Evolutionary conservation across 2,329 filamentous ascomycete genomes (phyloP).

Genomic region (Tolypocladium tropicale): DNA sequence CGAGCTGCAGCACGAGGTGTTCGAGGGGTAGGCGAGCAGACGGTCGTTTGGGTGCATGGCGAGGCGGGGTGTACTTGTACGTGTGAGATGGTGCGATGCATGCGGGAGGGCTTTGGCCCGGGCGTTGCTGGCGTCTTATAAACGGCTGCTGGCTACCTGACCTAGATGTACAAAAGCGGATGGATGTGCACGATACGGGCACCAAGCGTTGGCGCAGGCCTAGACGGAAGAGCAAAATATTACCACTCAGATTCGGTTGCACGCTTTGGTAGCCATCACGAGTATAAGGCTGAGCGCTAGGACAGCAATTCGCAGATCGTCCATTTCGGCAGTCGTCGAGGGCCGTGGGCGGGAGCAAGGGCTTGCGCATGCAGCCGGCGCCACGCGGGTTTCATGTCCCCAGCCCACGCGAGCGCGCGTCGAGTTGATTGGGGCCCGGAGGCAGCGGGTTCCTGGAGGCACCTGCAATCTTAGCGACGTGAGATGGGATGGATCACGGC

Average conservation of each 20-base stretch:
- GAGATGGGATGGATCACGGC: background rate
- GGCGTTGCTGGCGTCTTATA: background rate
- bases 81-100: background rate
- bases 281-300: background rate
- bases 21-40: conserved; percentile 56
- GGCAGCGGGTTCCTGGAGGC: background rate
- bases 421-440: background rate
- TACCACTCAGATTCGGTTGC: background rate
- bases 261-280: no score
- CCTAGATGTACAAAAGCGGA: no score
- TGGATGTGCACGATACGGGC: background rate
- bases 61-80: background rate
- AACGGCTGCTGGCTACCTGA: no score
- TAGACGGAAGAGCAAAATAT: background rate
- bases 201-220: background rate
- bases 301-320: background rate
- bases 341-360: background rate
- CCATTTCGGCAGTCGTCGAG: background rate
- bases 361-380: background rate
- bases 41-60: background rate
- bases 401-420: background rate
- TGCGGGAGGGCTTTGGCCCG: background rate
- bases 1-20: conserved; percentile 78
- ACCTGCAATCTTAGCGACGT: background rate
- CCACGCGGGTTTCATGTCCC: background rate